Conservation (phyloP, 306 rosid species). For the Rubus idaeus region DNA sequence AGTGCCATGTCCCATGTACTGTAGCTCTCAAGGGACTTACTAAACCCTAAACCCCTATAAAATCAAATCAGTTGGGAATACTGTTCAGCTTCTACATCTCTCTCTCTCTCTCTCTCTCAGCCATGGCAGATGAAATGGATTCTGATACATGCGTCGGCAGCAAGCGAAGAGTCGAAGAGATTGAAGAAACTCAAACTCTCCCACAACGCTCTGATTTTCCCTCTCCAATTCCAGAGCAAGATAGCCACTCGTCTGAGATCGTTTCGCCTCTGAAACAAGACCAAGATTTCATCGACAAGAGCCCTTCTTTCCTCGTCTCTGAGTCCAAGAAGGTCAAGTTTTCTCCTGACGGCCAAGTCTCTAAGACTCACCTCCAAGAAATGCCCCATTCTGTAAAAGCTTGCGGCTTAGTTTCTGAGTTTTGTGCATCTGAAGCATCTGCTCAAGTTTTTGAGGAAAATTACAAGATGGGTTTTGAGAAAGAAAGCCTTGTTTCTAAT, state of each 20-base stretch:
- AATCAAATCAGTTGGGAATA: neutral
- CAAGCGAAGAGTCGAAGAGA: conserved; percentile 13
- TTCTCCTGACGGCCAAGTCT: conserved; percentile 1
- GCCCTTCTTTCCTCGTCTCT: neutral
- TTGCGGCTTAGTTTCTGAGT: neutral
- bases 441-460: neutral
- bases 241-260: neutral
- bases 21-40: neutral
- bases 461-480: conserved; percentile 15
- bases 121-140: conserved; percentile 22
- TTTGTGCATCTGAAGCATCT: no score
- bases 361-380: neutral
- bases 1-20: no score
- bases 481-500: conserved; percentile 15
- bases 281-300: neutral
- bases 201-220: neutral
- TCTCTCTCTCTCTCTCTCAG: neutral
- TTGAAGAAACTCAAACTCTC: neutral
- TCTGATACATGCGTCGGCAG: conserved; percentile 19
- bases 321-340: conserved; percentile 18
- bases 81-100: no score
- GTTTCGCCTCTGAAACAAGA: conserved; percentile 18
- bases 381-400: neutral
- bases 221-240: neutral
- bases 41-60: neutral